phyloP scores from a whole-genome alignment of 164 flowering plant genomes.

The Pachysandra terminalis region DNA sequence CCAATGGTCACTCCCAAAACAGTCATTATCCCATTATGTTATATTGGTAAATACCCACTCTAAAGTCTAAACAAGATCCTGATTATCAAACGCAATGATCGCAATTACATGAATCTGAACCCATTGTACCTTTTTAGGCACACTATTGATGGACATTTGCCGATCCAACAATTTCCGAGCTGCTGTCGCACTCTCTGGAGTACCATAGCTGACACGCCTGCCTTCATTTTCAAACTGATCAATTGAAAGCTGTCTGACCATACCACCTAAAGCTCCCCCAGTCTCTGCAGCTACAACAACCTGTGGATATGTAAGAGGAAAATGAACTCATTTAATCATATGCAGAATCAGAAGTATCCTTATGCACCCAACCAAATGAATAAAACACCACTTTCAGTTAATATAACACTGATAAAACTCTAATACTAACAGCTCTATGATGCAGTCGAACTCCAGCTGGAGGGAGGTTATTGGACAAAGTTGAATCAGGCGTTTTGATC shows the following conservation, averaged over 20 bases:
- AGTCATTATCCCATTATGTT: too few relatives aligned
- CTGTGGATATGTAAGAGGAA: slow-evolving; percentile 30
- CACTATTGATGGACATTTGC: slow-evolving; percentile 95
- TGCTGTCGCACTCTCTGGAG: slow-evolving; percentile 95
- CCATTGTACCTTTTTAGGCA: slow-evolving; percentile 85
- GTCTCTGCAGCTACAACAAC: slow-evolving; percentile 96
- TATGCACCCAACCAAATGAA: not conserved
- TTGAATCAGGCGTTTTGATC: slow-evolving; percentile 68
- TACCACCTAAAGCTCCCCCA: slow-evolving; percentile 53
- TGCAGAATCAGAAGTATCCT: not conserved
- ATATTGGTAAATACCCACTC: too few relatives aligned
- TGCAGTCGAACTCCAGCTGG: slow-evolving; percentile 83
- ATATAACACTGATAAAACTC: not conserved
- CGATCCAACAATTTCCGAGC: slow-evolving; percentile 93
- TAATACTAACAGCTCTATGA: slow-evolving; percentile 87
- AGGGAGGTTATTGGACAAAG: slow-evolving; percentile 42
- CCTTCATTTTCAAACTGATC: slow-evolving; percentile 82
- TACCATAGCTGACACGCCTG: slow-evolving; percentile 96
- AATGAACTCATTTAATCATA: not conserved
- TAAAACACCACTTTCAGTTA: not conserved
- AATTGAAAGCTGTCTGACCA: slow-evolving; percentile 43
- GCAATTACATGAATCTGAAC: not conserved
- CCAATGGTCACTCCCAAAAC: too few relatives aligned
- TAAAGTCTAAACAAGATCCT: too few relatives aligned
- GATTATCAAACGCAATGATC: not conserved